These are phyloP conservation scores for Amanita subjunquillea DNA, from an alignment of 768 basidiomycete genomes.

Conservation along the genomic window DNA sequence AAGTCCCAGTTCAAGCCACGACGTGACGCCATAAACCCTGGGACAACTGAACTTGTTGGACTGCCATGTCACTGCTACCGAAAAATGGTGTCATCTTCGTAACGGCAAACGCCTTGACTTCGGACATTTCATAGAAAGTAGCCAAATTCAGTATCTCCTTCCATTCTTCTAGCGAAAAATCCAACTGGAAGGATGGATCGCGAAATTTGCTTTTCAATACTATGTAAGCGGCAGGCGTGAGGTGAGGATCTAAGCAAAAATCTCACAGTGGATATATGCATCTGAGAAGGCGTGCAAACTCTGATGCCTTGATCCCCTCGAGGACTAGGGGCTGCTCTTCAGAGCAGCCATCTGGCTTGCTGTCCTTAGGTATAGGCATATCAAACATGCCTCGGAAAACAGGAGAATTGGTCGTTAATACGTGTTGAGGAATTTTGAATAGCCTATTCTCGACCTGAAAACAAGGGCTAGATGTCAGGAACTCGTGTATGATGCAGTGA, in stretches of 20 bases:
- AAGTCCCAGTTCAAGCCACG: neutral
- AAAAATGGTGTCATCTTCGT: neutral
- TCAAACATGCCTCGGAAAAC: conserved; percentile 1
- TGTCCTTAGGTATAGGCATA: neutral
- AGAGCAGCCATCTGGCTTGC: conserved; percentile 1
- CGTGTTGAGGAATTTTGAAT: conserved; percentile 3
- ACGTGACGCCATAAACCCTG: conserved; percentile 4
- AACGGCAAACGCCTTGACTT: neutral
- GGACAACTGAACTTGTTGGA: neutral
- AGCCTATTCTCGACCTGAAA: conserved; percentile 5
- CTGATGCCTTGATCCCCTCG: neutral
- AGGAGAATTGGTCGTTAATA: neutral
- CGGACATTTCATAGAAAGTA: conserved; percentile 20
- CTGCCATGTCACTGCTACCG: neutral
- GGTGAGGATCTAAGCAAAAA: neutral
- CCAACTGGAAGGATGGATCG: neutral
- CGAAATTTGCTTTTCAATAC: neutral
- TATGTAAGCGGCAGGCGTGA: neutral
- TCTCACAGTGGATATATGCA: conserved; percentile 10
- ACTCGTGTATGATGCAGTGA: neutral
- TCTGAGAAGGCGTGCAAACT: conserved; percentile 7
- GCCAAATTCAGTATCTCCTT: conserved; percentile 25
- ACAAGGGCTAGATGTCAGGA: neutral
- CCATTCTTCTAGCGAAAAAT: conserved; percentile 19
- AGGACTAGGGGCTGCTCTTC: neutral